Evolutionary conservation across 139 green algal species (phyloP), one percentile per base, ranked within the genome.

Genomic region (Eudorina sp.): DNA sequence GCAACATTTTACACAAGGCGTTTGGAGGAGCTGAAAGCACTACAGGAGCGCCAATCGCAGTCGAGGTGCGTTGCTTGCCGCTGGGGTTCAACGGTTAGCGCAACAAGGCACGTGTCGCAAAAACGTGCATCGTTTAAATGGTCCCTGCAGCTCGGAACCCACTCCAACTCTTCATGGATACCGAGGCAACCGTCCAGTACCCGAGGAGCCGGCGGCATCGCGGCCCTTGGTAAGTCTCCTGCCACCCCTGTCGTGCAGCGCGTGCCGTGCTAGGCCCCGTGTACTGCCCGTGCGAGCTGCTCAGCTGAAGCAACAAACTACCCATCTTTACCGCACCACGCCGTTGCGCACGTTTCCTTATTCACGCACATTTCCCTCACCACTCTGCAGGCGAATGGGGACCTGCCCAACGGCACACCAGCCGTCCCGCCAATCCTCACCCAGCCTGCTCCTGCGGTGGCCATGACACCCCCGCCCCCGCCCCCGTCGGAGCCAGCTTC

Each of bases 21-120:
- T 46, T 21, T 83, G 53, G n/a, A 94, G 55, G n/a, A 90, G 46
- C n/a, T 76, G 13, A 53, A 80, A 23, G 76, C 62, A 60, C 53
- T 4, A 23, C 36, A 4, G 46, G n/a, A 45, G n/a, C 23, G 34
- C 25, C 43, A 34, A 27, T 25, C 41, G 73, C 41, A 62, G 75
- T 11, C 48, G 3, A 84, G 53, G 53, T 84, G 36, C 36, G 58
- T 7, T 0, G 40, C 14, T 34, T 34, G 36, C 66, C 46, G 66
- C n/a, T 75, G 34, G 31, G 66, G n/a, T n/a, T n/a, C n/a, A n/a
- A n/a, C n/a, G n/a, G n/a, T n/a, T n/a, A n/a, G n/a, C n/a, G n/a
- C n/a, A n/a, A n/a, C n/a, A n/a, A n/a, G n/a, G n/a, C n/a, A n/a
- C n/a, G n/a, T n/a, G n/a, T n/a, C n/a, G n/a, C n/a, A n/a, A n/a